Base-by-base conservation (phyloP, 768 basidiomycete species). In the Stropharia rugosoannulata region DNA sequence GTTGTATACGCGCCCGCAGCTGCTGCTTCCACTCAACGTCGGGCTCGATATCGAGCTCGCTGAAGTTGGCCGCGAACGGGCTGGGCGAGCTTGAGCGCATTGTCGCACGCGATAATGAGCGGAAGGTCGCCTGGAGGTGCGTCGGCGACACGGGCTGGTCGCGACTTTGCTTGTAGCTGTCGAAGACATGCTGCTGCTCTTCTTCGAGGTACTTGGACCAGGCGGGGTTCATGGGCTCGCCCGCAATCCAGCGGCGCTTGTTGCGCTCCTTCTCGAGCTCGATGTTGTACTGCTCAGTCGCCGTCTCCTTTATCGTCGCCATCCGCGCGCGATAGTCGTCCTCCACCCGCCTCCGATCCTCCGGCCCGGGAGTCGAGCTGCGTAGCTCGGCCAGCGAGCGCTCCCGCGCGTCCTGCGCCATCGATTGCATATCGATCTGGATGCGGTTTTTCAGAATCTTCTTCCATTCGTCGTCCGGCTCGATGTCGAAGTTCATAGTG, bases 341-440 rank as follows among this genome's bases (percentile, higher is more conserved):
- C 15, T 60, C 62, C 37, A 81, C 61, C 16, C 67, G 69, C n/a
- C 77, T 70, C 7, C 76, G 68, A 29, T 57, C 63, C 19, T 64
- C 62, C 35, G 55, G 51, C n/a, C 65, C 71, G 15, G 71, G 59
- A 64, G 78, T 57, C 53, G 68, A 63, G 68, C 77, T 68, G 64
- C 75, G 75, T 8, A 90, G 70, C 65, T 83, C 78, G 15, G 72
- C 68, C 37, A 82, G 76, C 39, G 82, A 68, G 57, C 80, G 82
- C 56, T 82, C 77, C 70, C 84, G 84, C 25, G 88, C 82, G 55
- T 87, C 87, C 54, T 84, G 78, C 56, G 87, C 66, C 75, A 79
- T 77, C 36, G 64, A 56, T 54, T 68, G 54, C 29, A 77, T 64
- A 11, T 70, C 72, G 1, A 74, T 73, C 60, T 83, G 80, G 63